Evolutionary conservation across 2,329 filamentous ascomycete species (phyloP).

Genomic region (Talaromyces rugulosus): DNA sequence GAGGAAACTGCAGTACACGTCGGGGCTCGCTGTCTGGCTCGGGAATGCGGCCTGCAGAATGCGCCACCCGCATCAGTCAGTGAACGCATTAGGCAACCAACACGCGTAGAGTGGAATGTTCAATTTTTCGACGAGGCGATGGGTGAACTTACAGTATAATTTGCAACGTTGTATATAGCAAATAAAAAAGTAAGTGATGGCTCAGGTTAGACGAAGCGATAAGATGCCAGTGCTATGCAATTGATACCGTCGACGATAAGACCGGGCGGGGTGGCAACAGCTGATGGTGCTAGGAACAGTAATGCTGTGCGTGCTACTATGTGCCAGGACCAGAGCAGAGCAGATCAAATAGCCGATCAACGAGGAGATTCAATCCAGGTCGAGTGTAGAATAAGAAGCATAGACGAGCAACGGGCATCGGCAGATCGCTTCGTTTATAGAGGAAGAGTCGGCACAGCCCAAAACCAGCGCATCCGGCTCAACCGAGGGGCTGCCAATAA

Average conservation of each 20-base stretch:
- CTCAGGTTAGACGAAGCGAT: not conserved
- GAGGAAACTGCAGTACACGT: not conserved
- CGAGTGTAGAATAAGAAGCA: not conserved
- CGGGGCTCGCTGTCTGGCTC: not conserved
- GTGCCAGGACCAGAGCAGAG: not conserved
- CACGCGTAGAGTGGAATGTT: slow-evolving; percentile 1
- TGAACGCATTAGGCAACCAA: slow-evolving; percentile 3
- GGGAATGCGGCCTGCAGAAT: slow-evolving; percentile 11
- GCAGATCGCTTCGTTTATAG: not conserved
- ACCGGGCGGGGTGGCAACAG: not conserved
- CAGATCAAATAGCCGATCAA: not conserved
- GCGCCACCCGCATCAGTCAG: slow-evolving; percentile 7
- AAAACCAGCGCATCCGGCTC: not conserved
- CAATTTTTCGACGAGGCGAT: not conserved
- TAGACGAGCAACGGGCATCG: not conserved
- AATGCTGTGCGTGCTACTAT: not conserved
- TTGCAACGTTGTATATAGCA: not conserved
- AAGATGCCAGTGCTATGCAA: not conserved
- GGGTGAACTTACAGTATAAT: slow-evolving; percentile 3
- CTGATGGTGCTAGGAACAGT: not conserved
- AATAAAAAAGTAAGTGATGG: not conserved
- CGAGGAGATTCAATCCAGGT: not conserved
- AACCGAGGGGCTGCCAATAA: not conserved
- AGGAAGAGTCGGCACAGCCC: not conserved
- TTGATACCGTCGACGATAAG: not conserved